phyloP scores from a whole-genome alignment of 495 filamentous ascomycete genomes.

The Xylaria longipes region DNA sequence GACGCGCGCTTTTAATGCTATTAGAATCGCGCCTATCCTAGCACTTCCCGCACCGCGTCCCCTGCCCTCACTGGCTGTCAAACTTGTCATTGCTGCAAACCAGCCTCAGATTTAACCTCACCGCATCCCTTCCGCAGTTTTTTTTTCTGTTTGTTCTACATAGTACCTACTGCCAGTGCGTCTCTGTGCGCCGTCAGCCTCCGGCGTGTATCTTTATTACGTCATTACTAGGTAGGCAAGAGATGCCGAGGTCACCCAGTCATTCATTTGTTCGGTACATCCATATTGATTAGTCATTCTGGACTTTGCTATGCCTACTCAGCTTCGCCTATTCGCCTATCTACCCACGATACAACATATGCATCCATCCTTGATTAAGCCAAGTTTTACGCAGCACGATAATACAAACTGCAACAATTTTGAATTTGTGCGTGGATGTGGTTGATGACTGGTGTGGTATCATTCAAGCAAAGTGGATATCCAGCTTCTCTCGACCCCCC shows the following conservation, averaged over 20 bases:
- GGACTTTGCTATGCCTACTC: background rate
- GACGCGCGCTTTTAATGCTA: slow-evolving; percentile 16
- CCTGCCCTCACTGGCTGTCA: slow-evolving; percentile 10
- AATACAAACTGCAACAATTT: background rate
- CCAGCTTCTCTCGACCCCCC: background rate
- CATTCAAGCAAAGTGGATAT: slow-evolving; percentile 9
- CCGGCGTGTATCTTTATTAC: background rate
- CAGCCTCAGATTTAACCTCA: slow-evolving; percentile 9
- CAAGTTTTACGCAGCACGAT: background rate
- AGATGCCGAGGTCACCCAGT: background rate
- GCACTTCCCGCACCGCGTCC: slow-evolving; percentile 8
- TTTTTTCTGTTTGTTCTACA: slow-evolving; percentile 5
- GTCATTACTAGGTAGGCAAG: background rate
- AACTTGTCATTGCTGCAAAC: background rate
- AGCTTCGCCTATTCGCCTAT: background rate
- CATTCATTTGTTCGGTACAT: background rate
- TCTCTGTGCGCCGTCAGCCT: background rate
- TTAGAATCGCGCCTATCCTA: slow-evolving; percentile 17
- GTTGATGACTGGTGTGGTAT: background rate
- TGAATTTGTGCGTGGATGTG: background rate
- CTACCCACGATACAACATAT: background rate
- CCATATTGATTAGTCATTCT: background rate
- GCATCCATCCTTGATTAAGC: background rate
- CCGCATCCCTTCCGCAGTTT: background rate
- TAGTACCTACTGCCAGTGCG: background rate